Base-by-base conservation (phyloP, 1,139 yeast species). In the Pichia sp. region DNA sequence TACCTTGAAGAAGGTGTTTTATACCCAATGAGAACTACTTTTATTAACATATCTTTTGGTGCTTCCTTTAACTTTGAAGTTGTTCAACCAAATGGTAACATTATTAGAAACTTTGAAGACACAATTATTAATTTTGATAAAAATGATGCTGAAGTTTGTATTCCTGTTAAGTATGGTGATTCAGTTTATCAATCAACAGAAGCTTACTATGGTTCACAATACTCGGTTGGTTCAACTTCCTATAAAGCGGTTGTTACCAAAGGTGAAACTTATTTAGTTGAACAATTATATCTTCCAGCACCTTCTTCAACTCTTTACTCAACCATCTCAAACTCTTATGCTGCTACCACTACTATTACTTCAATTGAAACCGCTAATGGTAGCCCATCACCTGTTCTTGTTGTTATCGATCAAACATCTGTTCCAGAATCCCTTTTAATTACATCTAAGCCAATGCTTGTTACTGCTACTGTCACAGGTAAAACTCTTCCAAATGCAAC, bases 231-330 rank as follows among this genome's bases (percentile, higher is more conserved):
- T 18, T 38, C 40, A 10, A 31, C 40, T 14, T 6, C 22, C n/a
- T 40, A 31, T 8, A 53, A 49, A 11, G 33, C 31, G 24, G 16
- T 21, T 21, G 20, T 8, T 69, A 65, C 46, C 59, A 67, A 13
- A 50, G 62, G 13, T 65, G 71, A 7, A 63, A 64, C 55, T n/a
- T 37, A 35, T 21, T 39, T 50, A n/a, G 27, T 33, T 27, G 32
- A 38, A 30, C 10, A 31, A 30, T 18, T 26, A 40, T 45, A 36
- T 42, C 26, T 18, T 34, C 42, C n/a, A 37, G 40, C n/a, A 25
- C 40, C 33, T 25, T 33, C 14, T 26, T 46, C 30, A 14, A 40
- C 43, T 9, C 40, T 42, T 18, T 28, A 40, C 14, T 35, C 44
- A 4, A 24, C 42, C 11, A 31, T 32, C 18, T 21, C 35, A 6